These are phyloP conservation scores for Cordyceps javanica DNA, from an alignment of 2,329 filamentous ascomycete genomes.

Conservation along the genomic window DNA sequence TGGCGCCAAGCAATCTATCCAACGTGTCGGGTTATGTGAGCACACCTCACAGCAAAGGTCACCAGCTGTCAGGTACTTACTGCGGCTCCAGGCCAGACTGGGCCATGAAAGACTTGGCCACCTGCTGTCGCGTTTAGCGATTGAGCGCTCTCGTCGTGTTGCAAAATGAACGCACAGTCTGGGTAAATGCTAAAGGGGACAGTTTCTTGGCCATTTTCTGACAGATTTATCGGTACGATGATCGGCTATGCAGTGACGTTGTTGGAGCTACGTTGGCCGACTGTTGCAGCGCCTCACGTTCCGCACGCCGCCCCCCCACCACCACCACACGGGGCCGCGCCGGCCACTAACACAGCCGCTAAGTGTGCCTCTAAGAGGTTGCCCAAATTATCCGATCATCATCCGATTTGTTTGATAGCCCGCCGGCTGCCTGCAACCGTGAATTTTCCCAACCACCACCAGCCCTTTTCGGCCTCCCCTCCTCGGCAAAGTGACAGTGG, in stretches of 20 bases:
- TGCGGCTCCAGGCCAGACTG: constrained; percentile 85
- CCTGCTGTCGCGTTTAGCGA: constrained; percentile 44
- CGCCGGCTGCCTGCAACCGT: background rate
- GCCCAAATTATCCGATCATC: constrained; percentile 12
- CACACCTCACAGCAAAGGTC: constrained; percentile 8
- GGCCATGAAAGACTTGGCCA: constrained; percentile 77
- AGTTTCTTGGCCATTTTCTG: constrained; percentile 29
- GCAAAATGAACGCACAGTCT: constrained; percentile 22
- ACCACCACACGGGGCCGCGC: background rate
- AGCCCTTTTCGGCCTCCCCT: background rate
- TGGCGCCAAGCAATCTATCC: constrained; percentile 15
- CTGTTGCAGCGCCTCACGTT: background rate
- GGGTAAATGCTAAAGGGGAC: constrained; percentile 28
- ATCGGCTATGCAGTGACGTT: background rate
- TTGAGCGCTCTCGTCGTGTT: background rate
- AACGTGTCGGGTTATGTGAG: background rate
- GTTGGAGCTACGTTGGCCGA: background rate
- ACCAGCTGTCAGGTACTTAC: constrained; percentile 41
- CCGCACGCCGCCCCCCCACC: background rate
- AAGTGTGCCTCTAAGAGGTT: background rate
- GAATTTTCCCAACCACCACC: background rate
- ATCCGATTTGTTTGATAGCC: constrained; percentile 2
- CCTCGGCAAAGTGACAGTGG: background rate
- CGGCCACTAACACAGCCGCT: constrained; percentile 3
- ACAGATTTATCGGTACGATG: background rate